Evolutionary conservation across 331 rosid genomes (phyloP), one percentile per base, ranked within the genome.

Genomic region (Pyracantha coccinea): DNA sequence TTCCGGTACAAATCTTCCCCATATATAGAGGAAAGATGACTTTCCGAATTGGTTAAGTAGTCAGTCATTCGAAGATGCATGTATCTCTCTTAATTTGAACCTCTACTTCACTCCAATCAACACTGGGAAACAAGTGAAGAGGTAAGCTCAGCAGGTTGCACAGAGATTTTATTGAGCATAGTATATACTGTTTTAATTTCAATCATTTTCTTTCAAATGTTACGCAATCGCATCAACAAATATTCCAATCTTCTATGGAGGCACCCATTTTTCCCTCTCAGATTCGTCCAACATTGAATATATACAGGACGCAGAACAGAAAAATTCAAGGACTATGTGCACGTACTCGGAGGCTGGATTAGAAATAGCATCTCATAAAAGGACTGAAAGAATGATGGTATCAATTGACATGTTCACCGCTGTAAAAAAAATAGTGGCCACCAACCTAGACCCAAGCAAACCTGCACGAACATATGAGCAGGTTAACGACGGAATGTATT

Each of bases 351-450:
- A 33, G 28, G 65, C 15, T 11, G 47, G 47, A 41, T 41, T 41
- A 41, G 47, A 41, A 10, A 41, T 41, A 3, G 15, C 47, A 41
- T 35, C 44, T 73, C 74, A 81, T 44, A 70, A 47, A 55, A 24
- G 57, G 70, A 76, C 79, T 21, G 97, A 94, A 55, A 94, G 93
- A 62, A 94, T 90, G 61, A 94, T 90, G 59, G 96, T 92, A 16
- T 94, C 99, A 21, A 94, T 90, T 50, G 99, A 94, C 96, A 94
- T 92, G 86, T 92, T 97, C 84, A 94, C 97, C 72, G 92, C 99
- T 13, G 86, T 89, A 66, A 94, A 92, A 89, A 94, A 94, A 65
- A 92, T 95, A 2, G 97, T 89, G 7, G 99, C 97, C 27, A 94
- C 97, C 4, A 94, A 69, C 99, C 99, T 44, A 94, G 93, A 28